Evolutionary conservation across 106 monocot genomes (phyloP), one percentile per base, ranked within the genome.

Genomic region (Apostasia ramifera): DNA sequence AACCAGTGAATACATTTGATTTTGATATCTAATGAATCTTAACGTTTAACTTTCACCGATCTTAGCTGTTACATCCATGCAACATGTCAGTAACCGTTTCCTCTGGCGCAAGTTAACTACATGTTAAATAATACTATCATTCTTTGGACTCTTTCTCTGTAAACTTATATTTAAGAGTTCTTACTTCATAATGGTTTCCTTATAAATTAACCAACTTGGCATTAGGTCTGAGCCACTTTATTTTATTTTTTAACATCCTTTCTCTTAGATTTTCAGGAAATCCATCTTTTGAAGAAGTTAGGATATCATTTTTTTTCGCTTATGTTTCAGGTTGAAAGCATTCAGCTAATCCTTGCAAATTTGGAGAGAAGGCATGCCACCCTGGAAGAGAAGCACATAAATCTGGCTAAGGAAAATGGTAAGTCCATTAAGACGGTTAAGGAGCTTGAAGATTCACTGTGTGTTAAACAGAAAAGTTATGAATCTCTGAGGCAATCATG

Each of bases 341-440:
- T 53, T 69, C 39, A 42, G 12, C 12, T 41, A 5, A 68, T 3
- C 42, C 68, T 68, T 52, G 52, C 4, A 42, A 53, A 68, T 42
- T 45, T 82, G 67, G 73, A 72, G 67, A 66, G 7, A 40, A 81
- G 53, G n/a, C 80, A 68, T 78, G 63, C 63, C 57, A 69, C 64
- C 47, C 52, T 91, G 44, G 71, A 82, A 69, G 66, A 78, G 14
- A 75, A 71, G 37, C 44, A 73, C 50, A 62, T 54, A 14, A 51
- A 61, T 61, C 64, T 94, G 47, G 77, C 70, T 48, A 67, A 70
- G 43, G 85, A 94, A n/a, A 85, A 78, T 66, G 73, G 83, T 51
- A 48, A 59, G 2, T 73, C 59, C 45, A 7, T 71, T 63, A 50
- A 49, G 7, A 71, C 77, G 44, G 54, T 91, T 52, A 47, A 50